Evolutionary conservation across 2,329 filamentous ascomycete species (phyloP), one percentile per base, ranked within the genome.

Genomic region (Ophiostoma sp.): DNA sequence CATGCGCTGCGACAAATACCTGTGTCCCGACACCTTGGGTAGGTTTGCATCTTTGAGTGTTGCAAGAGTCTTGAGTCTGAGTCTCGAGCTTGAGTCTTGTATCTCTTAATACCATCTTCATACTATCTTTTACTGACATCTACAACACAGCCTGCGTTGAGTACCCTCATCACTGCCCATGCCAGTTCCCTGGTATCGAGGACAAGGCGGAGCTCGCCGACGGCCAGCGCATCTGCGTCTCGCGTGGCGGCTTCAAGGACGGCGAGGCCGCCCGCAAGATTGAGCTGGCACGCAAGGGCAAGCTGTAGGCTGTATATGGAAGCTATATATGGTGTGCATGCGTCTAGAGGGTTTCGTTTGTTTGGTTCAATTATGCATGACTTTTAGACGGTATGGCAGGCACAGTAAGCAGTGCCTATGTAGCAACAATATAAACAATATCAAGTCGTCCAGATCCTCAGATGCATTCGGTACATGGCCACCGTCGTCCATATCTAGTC

Each of bases 161-260:
- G 77, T 95, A 96, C 80, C 93, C 95, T 1, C 94, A 98, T 77
- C 95, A 99, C 79, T 99, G 95, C 79, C 95, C 95, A 41, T 99
- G 95, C 80, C 84, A 92, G 1, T 96, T 90, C 81, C 88, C 90
- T 1, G 79, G 82, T 8, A 82, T 90, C 71, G 88, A 94, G 75
- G 91, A 94, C 73, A 95, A 95, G 76, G 85, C 92, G 71, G 91
- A 90, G 78, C 74, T 88, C 42, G 86, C 83, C 5, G 89, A 93
- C 4, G 91, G 91, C 0, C 86, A 87, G 73, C 85, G 89, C 55
- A 81, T 93, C 64, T 95, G 91, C 75, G 82, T 89, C 0, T 91
- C 87, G 62, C 92, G 88, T 75, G 90, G 90, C 1, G 91, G 91
- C 0, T 93, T 88, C 79, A 88, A 87, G 75, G 82, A 81, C 1